These are phyloP conservation scores for Thielaviopsis populi DNA, from an alignment of 2,329 filamentous ascomycete species.

Conservation along the genomic window DNA sequence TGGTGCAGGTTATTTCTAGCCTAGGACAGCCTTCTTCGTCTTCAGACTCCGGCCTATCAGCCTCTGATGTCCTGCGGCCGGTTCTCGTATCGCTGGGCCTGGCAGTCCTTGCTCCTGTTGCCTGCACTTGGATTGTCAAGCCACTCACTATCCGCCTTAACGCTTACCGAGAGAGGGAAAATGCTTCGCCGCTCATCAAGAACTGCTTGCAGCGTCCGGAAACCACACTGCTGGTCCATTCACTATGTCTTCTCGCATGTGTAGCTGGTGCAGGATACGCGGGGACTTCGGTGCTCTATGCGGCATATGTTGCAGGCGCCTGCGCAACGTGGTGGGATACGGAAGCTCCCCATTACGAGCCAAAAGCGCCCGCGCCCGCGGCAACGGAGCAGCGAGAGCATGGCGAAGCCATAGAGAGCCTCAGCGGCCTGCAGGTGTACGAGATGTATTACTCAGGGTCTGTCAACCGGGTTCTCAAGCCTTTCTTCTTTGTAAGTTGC, in stretches of 20 bases:
- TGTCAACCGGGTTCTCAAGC: conserved; percentile 1
- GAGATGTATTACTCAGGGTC: background rate
- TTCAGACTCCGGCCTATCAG: conserved; percentile 20
- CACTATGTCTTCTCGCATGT: conserved; percentile 32
- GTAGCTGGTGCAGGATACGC: conserved; percentile 41
- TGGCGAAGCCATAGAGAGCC: background rate
- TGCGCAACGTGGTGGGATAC: conserved; percentile 45
- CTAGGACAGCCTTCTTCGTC: conserved; percentile 29
- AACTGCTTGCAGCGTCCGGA: background rate
- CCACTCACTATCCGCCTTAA: conserved; percentile 28
- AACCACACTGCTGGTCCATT: conserved; percentile 24
- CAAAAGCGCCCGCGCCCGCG: background rate
- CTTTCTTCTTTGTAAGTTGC: conserved; percentile 12
- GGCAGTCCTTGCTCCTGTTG: conserved; percentile 31
- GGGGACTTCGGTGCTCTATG: conserved; percentile 47
- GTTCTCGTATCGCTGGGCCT: conserved; percentile 37
- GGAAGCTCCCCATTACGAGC: background rate
- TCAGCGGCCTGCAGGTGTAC: background rate
- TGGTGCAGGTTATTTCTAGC: conserved; percentile 61
- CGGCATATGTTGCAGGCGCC: conserved; percentile 47
- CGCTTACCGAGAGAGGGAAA: background rate
- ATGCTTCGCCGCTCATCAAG: background rate
- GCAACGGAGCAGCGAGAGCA: background rate
- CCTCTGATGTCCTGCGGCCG: conserved; percentile 29
- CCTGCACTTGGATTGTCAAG: conserved; percentile 31